These are phyloP conservation scores for Fusarium stilboides DNA, from an alignment of 2,329 filamentous ascomycete genomes.

Conservation along the genomic window DNA sequence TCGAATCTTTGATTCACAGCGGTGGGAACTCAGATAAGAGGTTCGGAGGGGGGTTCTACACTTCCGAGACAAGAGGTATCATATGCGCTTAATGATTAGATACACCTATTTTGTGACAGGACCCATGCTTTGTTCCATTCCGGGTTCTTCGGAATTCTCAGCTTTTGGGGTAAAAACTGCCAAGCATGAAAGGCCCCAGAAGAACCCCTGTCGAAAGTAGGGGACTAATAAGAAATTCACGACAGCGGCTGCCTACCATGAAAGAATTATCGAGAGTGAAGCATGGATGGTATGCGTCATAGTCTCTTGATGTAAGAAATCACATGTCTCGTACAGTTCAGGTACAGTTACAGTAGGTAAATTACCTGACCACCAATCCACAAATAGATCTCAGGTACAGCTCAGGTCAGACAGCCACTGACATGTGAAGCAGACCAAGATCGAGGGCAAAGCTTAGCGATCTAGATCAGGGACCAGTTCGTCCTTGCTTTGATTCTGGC, in stretches of 20 bases:
- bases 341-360: conserved; percentile 4
- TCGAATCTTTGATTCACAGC: conserved; percentile 3
- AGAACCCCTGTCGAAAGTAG: conserved; percentile 4
- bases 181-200: conserved; percentile 8
- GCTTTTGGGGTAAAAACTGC: conserved; percentile 3
- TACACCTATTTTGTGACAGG: conserved; percentile 12
- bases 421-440: conserved; percentile 42
- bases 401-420: conserved; percentile 28
- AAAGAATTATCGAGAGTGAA: conserved; percentile 3
- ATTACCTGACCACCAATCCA: conserved; percentile 17
- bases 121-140: neutral
- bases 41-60: neutral
- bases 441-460: conserved; percentile 32
- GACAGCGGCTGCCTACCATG: conserved; percentile 20
- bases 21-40: neutral
- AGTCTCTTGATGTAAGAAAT: conserved; percentile 21
- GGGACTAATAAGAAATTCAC: conserved; percentile 3
- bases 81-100: conserved; percentile 3
- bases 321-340: conserved; percentile 26
- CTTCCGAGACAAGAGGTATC: neutral
- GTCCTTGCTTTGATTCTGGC: conserved; percentile 12
- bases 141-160: conserved; percentile 1
- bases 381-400: conserved; percentile 39
- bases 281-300: conserved; percentile 28
- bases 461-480: conserved; percentile 37